A percentile compares a stretch with the other conserved stretches of the same genome.
Evolutionary conservation across 2,329 filamentous ascomycete genomes (phyloP).

Genomic region (Monilinia fructigena): DNA sequence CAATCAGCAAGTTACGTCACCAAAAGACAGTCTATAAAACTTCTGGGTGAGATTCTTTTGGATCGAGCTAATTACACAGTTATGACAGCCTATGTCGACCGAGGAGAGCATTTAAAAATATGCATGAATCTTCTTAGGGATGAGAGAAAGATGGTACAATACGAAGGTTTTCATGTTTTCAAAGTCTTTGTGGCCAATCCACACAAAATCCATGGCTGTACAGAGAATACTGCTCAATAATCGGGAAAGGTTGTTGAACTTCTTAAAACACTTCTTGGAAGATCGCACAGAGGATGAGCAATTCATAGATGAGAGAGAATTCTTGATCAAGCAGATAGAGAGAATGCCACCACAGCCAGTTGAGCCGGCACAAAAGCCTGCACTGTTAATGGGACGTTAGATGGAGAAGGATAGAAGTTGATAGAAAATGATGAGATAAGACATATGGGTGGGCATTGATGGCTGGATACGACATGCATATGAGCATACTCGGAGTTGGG

Average conservation of each 20-base stretch:
- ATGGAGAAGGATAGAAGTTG: constrained; percentile 16
- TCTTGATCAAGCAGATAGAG: constrained; percentile 89
- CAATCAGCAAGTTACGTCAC: constrained; percentile 96
- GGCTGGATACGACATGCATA: constrained; percentile 23
- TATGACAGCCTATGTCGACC: constrained; percentile 96
- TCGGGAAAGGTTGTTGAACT: constrained; percentile 82
- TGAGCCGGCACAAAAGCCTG: constrained; percentile 41
- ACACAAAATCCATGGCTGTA: constrained; percentile 95
- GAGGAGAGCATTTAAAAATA: constrained; percentile 92
- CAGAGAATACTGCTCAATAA: constrained; percentile 97
- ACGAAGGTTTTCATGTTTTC: constrained; percentile 98
- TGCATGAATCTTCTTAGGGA: constrained; percentile 97
- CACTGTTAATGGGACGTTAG: constrained; percentile 38
- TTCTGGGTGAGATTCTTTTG: constrained; percentile 89
- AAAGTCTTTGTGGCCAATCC: constrained; percentile 99
- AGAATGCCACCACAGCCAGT: constrained; percentile 62
- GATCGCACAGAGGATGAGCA: constrained; percentile 97
- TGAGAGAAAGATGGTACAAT: constrained; percentile 98
- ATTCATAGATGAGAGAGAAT: constrained; percentile 97
- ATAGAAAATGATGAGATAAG: constrained; percentile 22
- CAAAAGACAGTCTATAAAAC: constrained; percentile 95
- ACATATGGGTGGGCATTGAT: constrained; percentile 21
- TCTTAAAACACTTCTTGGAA: constrained; percentile 87
- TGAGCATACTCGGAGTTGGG: constrained; percentile 23
- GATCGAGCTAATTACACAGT: constrained; percentile 96